A percentile compares a stretch with the other conserved stretches of the same genome.
Evolutionary conservation across 176 grass and related monocot species (phyloP).

Genomic region (Carex cristatella): DNA sequence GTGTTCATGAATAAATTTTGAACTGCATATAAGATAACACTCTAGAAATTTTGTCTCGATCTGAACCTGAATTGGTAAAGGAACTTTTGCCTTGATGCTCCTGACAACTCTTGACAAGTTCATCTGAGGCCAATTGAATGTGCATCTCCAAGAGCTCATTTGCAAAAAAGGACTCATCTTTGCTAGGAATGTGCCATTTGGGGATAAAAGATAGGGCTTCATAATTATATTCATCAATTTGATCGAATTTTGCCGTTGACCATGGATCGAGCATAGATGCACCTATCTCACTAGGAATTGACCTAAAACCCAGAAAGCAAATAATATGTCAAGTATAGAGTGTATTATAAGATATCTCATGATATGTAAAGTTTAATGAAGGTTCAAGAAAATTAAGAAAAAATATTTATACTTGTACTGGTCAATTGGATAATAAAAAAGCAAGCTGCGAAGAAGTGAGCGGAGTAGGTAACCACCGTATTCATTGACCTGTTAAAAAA

Average conservation of each 20-base stretch:
- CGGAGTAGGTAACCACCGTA: slow-evolving; percentile 79
- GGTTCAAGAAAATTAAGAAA: slow-evolving; percentile 24
- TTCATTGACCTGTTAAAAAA: slow-evolving; percentile 60
- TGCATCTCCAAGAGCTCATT: slow-evolving; percentile 77
- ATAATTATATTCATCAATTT: slow-evolving; percentile 25
- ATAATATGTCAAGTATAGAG: neutral
- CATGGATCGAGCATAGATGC: slow-evolving; percentile 62
- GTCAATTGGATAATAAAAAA: slow-evolving; percentile 70
- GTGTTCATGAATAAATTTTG: neutral
- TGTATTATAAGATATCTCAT: neutral
- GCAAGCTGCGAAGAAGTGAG: slow-evolving; percentile 63
- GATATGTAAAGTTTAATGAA: slow-evolving; percentile 17
- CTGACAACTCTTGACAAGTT: slow-evolving; percentile 55
- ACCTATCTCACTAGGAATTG: slow-evolving; percentile 45
- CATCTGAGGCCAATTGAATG: slow-evolving; percentile 81
- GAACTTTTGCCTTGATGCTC: slow-evolving; percentile 33
- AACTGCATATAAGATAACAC: neutral
- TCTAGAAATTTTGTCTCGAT: neutral
- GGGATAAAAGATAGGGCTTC: slow-evolving; percentile 49
- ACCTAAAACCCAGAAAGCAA: slow-evolving; percentile 31
- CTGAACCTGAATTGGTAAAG: slow-evolving; percentile 53
- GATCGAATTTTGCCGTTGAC: slow-evolving; percentile 62
- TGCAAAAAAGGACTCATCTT: slow-evolving; percentile 80
- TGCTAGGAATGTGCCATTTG: slow-evolving; percentile 73
- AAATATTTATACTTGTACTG: slow-evolving; percentile 67